phyloP scores from a whole-genome alignment of 140 eudicot species.

The Ambrosia hybrid region DNA sequence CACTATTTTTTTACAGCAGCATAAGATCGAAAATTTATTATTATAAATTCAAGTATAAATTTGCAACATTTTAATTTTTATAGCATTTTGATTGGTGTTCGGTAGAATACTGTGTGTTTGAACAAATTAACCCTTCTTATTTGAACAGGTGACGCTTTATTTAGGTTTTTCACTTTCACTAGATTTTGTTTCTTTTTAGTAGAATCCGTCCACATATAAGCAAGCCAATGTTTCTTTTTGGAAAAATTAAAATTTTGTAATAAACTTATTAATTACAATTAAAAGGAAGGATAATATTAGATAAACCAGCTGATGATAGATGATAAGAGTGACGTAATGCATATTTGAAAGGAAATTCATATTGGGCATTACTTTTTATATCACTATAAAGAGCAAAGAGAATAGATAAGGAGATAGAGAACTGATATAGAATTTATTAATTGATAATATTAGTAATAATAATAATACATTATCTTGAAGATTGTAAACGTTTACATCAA shows the following conservation, averaged over 20 bases:
- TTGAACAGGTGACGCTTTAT: too few species aligned
- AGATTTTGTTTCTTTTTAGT: too few species aligned
- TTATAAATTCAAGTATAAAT: too few species aligned
- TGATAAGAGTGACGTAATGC: slow-evolving; percentile 26
- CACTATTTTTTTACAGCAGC: too few species aligned
- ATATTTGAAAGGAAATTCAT: slow-evolving; percentile 12
- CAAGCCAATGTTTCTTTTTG: too few species aligned
- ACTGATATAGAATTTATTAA: neutral
- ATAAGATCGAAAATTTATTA: too few species aligned
- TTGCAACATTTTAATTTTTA: too few species aligned
- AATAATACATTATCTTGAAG: slow-evolving; percentile 2
- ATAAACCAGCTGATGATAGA: neutral
- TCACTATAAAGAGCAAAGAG: slow-evolving; percentile 24
- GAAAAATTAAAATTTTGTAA: neutral
- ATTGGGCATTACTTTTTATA: slow-evolving; percentile 19
- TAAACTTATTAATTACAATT: neutral
- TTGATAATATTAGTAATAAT: neutral
- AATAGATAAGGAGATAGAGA: slow-evolving; percentile 27
- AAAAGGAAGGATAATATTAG: neutral
- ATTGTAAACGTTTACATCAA: neutral
- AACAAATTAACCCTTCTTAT: too few species aligned
- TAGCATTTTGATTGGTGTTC: too few species aligned
- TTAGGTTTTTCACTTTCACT: too few species aligned
- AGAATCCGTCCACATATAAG: too few species aligned
- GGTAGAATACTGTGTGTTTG: too few species aligned